These are phyloP conservation scores for Pleurotus djamor DNA, from an alignment of 768 basidiomycete species.

Conservation along the genomic window DNA sequence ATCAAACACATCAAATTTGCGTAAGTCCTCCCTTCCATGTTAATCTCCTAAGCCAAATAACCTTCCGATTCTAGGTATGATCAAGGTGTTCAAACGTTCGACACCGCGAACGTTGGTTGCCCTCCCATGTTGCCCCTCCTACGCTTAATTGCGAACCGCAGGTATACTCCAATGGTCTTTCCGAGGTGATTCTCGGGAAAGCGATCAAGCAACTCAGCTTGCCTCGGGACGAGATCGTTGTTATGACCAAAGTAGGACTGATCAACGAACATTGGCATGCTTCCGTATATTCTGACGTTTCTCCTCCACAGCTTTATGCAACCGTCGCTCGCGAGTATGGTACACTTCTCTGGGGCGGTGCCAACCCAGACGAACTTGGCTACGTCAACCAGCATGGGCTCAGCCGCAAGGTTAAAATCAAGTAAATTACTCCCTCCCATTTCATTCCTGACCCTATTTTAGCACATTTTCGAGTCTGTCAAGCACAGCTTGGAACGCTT, in stretches of 20 bases:
- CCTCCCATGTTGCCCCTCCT: neutral
- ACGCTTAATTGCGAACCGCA: slow-evolving; percentile 14
- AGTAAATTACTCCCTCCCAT: too few relatives aligned
- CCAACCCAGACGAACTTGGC: slow-evolving; percentile 32
- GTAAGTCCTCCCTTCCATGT: neutral
- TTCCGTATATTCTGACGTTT: too few relatives aligned
- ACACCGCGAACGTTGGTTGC: slow-evolving; percentile 43
- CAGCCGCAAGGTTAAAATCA: slow-evolving; percentile 44
- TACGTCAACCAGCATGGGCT: slow-evolving; percentile 55
- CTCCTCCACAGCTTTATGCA: slow-evolving; percentile 34
- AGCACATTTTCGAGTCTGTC: slow-evolving; percentile 73
- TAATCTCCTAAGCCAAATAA: neutral
- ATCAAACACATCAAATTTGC: slow-evolving; percentile 50
- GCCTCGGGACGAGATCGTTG: slow-evolving; percentile 73
- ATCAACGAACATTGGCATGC: too few relatives aligned
- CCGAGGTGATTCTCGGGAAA: slow-evolving; percentile 67
- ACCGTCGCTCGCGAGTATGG: slow-evolving; percentile 22
- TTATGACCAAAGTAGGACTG: slow-evolving; percentile 70
- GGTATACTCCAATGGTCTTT: slow-evolving; percentile 64
- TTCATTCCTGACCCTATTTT: too few relatives aligned
- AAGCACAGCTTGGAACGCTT: slow-evolving; percentile 62
- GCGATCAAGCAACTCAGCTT: slow-evolving; percentile 64
- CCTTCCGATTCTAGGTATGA: slow-evolving; percentile 39
- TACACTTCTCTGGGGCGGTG: slow-evolving; percentile 7
- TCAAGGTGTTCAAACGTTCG: slow-evolving; percentile 59